These are phyloP conservation scores for Fomitopsis serialis DNA, from an alignment of 768 basidiomycete species.

Conservation along the genomic window DNA sequence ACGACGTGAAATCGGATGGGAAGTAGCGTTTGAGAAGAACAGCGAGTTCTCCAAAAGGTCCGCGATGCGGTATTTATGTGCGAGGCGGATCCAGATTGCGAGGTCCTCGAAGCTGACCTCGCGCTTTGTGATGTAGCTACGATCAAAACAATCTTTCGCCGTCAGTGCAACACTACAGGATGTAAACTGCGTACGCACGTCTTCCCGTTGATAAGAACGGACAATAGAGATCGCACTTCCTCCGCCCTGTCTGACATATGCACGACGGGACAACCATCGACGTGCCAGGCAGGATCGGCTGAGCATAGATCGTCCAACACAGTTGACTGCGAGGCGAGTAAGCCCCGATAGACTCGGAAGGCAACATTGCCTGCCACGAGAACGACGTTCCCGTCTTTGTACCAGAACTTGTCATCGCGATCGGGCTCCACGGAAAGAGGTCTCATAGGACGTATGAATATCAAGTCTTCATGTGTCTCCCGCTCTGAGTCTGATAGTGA, in stretches of 20 bases:
- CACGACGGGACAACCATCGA: neutral
- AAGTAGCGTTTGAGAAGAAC: no score
- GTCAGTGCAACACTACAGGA: no score
- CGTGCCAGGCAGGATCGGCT: neutral
- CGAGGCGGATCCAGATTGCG: neutral
- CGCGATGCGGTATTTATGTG: conserved; percentile 3
- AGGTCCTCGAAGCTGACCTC: neutral
- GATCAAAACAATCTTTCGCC: no score
- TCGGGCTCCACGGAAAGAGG: no score
- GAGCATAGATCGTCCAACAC: neutral
- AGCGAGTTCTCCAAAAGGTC: neutral
- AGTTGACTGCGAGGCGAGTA: neutral
- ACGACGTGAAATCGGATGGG: neutral
- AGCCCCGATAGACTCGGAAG: conserved; percentile 5
- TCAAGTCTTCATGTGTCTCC: no score
- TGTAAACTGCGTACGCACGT: no score
- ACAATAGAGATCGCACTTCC: neutral
- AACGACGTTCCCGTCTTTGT: conserved; percentile 8
- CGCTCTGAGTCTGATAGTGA: no score
- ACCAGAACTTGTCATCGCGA: conserved; percentile 6
- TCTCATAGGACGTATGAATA: no score
- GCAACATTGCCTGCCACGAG: neutral
- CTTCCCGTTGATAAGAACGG: neutral
- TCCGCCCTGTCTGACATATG: neutral
- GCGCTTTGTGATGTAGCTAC: neutral